phyloP scores from a whole-genome alignment of 768 basidiomycete genomes.

The Ramaria sp. region DNA sequence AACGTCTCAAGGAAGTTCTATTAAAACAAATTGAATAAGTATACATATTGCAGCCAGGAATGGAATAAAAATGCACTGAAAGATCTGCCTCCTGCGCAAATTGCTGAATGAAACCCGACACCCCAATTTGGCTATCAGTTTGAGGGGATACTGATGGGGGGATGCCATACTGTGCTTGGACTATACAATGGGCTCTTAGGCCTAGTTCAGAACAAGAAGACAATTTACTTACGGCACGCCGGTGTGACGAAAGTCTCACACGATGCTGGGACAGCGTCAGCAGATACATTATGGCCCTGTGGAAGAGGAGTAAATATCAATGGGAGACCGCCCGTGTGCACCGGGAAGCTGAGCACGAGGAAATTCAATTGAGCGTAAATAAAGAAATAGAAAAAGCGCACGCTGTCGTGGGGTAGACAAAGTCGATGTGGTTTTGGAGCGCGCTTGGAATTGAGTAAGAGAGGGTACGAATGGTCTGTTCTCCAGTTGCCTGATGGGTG shows the following conservation, averaged over 20 bases:
- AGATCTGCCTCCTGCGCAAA: conserved; percentile 21
- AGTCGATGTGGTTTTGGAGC: conserved; percentile 15
- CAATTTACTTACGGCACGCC: conserved; percentile 8
- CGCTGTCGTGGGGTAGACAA: conserved; percentile 22
- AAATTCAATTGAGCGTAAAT: neutral
- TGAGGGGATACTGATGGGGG: neutral
- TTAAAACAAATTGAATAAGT: neutral
- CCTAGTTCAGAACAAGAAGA: neutral
- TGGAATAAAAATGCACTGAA: neutral
- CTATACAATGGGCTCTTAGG: too few species aligned
- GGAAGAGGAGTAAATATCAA: neutral
- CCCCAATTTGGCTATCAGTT: neutral
- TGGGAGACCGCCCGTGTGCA: neutral
- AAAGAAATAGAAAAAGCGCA: conserved; percentile 6
- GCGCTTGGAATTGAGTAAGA: neutral
- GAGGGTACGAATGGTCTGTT: conserved; percentile 18
- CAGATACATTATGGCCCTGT: neutral
- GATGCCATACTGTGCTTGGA: neutral
- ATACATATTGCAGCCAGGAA: neutral
- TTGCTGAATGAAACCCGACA: conserved; percentile 16
- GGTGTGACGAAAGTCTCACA: conserved; percentile 15
- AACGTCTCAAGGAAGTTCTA: too few species aligned
- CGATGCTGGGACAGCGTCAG: conserved; percentile 3
- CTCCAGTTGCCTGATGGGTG: conserved; percentile 5
- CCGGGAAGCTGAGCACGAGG: neutral